Evolutionary conservation across 768 basidiomycete genomes (phyloP), one percentile per base, ranked within the genome.

Genomic region (Auriscalpium vulgare): DNA sequence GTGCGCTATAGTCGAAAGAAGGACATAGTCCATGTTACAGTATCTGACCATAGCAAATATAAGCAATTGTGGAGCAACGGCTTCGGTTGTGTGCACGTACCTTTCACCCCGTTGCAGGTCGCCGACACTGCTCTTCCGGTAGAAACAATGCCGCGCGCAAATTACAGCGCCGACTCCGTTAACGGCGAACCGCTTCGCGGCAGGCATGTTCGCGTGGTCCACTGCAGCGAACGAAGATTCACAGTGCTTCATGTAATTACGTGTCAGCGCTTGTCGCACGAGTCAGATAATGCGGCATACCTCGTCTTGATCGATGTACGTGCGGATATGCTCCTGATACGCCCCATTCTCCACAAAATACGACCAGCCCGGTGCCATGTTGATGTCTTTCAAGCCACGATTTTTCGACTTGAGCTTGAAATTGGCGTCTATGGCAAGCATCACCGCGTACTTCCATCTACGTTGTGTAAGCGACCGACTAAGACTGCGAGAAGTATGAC

Each of bases 281-380:
- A 47, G 1, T 4, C 56, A 65, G 6, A 50, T 68, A 66, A 62
- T 34, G 48, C 69, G 68, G 1, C 68, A 68, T 10, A 60, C 59
- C 47, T 51, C 17, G 3, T 14, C 16, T 19, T 37, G 14, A 37
- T 51, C 50, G 8, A 51, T 8, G n/a, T 37, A 37, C 40, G 16
- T 14, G 16, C 5, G 37, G 13, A 51, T 37, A 34, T 51, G 50
- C 13, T 29, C 36, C 29, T 51, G 29, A 37, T 51, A 51, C 19
- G 9, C 34, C 8, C 5, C 14, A 13, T 51, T 37, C 10, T 56
- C 14, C 10, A 51, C 50, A 37, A 37, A 37, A 14, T 21, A 51
- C 40, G 50, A 29, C 50, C 50, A 51, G 11, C 50, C 50, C 4
- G n/a, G 50, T 23, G 35, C 50, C 29, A 56, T 19, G 9, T n/a